Evolutionary conservation across 495 filamentous ascomycete genomes (phyloP).

Genomic region (Penicillium manginii): DNA sequence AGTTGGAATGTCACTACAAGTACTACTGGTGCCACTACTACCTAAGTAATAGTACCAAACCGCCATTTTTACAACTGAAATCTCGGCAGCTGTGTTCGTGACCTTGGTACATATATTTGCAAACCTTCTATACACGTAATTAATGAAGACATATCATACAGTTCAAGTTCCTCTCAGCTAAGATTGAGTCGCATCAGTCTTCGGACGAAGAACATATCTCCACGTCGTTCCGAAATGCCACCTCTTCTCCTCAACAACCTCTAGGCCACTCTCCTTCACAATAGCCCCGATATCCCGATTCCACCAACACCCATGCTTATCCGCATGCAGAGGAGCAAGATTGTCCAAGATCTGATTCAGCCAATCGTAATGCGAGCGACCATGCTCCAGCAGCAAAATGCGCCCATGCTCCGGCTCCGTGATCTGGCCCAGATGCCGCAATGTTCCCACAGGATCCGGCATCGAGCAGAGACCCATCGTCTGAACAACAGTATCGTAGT

Average conservation of each 20-base stretch:
- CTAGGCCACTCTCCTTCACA: constrained; percentile 78
- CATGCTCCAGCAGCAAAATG: constrained; percentile 91
- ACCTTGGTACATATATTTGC: not conserved
- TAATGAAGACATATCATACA: not conserved
- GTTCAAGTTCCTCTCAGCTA: not conserved
- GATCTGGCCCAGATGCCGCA: constrained; percentile 53
- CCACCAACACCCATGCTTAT: constrained; percentile 93
- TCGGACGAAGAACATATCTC: constrained; percentile 63
- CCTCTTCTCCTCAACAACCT: constrained; percentile 70
- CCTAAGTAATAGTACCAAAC: not conserved
- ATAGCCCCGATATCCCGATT: constrained; percentile 87
- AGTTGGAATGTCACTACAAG: too few species aligned
- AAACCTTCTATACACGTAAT: not conserved
- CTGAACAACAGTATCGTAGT: constrained; percentile 86
- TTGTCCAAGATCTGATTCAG: constrained; percentile 80
- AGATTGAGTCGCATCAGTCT: constrained; percentile 5
- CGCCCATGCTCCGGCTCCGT: constrained; percentile 59
- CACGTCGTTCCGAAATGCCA: constrained; percentile 81
- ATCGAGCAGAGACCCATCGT: constrained; percentile 95
- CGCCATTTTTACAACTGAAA: not conserved
- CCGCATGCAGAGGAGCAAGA: constrained; percentile 75
- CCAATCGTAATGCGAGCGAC: constrained; percentile 74
- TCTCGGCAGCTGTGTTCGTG: too few species aligned
- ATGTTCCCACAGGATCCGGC: constrained; percentile 67
- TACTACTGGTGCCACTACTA: too few species aligned